A percentile compares a stretch with the other conserved stretches of the same genome.
phyloP scores from a whole-genome alignment of 345 rosid genomes.

The Theobroma cacao region DNA sequence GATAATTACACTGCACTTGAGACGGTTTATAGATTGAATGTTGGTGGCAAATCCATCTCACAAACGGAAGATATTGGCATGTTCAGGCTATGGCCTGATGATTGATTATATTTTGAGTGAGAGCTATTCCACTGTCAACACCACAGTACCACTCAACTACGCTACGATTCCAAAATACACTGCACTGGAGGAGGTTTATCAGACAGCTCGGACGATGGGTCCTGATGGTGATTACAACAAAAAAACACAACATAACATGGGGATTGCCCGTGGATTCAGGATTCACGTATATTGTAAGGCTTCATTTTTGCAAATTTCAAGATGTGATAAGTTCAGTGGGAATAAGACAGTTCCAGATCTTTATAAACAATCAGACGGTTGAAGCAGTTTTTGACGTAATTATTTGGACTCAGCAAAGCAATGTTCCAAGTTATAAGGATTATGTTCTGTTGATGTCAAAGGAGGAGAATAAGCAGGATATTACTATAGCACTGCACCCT shows the following conservation, averaged over 20 bases:
- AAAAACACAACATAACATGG: conserved; percentile 48
- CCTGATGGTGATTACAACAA: conserved; percentile 17
- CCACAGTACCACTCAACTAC: conserved; percentile 14
- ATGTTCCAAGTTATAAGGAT: conserved; percentile 35
- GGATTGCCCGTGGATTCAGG: conserved; percentile 42
- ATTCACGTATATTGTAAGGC: conserved; percentile 43
- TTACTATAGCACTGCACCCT: neutral
- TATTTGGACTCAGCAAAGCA: conserved; percentile 5
- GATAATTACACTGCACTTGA: neutral
- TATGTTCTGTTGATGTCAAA: conserved; percentile 38
- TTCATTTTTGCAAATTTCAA: conserved; percentile 51
- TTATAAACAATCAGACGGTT: conserved; percentile 44
- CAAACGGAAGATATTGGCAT: conserved; percentile 50
- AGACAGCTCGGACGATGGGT: conserved; percentile 48
- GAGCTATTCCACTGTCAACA: neutral
- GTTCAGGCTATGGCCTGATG: conserved; percentile 65
- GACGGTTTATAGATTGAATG: neutral
- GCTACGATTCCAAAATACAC: conserved; percentile 13
- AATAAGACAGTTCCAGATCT: conserved; percentile 41
- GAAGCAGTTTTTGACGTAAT: conserved; percentile 34
- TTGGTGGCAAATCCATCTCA: conserved; percentile 14
- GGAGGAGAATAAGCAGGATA: neutral
- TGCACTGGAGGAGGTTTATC: conserved; percentile 44
- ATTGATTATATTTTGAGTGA: conserved; percentile 9
- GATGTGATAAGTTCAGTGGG: conserved; percentile 9